Conservation (phyloP, 1,284 basidiomycete genomes). For the Marasmius tenuissimus region DNA sequence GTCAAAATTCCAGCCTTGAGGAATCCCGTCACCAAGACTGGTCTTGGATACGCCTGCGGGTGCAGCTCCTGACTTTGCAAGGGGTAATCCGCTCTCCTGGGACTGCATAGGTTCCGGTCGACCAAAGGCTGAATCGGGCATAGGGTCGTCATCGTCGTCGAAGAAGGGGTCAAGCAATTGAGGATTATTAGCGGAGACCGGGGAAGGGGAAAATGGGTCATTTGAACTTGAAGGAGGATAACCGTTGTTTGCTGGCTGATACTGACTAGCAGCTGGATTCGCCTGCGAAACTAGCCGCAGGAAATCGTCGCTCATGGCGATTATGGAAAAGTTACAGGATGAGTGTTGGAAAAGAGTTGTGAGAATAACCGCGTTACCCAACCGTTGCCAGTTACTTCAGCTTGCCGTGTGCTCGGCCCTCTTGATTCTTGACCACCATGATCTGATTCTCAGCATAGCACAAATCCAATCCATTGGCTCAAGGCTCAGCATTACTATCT, state of each 20-base stretch:
- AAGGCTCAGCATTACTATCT: too few species aligned
- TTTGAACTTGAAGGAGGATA: constrained; percentile 52
- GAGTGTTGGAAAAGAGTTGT: neutral
- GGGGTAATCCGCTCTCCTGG: constrained; percentile 67
- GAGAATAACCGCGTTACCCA: neutral
- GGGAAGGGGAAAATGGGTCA: constrained; percentile 22
- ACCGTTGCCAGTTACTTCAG: neutral
- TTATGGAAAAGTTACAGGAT: constrained; percentile 1
- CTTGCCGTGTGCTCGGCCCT: too few species aligned
- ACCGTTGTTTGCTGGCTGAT: constrained; percentile 56
- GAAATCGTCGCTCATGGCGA: constrained; percentile 70
- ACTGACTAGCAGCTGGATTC: constrained; percentile 65
- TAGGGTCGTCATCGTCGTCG: constrained; percentile 73
- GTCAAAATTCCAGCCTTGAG: constrained; percentile 73
- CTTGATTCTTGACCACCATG: too few species aligned
- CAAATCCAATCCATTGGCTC: too few species aligned
- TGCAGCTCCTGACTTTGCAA: constrained; percentile 55
- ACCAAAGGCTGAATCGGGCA: constrained; percentile 66
- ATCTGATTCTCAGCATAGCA: too few species aligned
- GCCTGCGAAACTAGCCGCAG: constrained; percentile 68
- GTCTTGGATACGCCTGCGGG: constrained; percentile 60
- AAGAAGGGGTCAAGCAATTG: constrained; percentile 77
- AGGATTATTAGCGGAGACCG: constrained; percentile 20
- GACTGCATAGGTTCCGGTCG: constrained; percentile 59
- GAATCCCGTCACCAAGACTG: constrained; percentile 43